Evolutionary conservation across 768 basidiomycete genomes (phyloP).

Genomic region (Kwoniella shandongensis): DNA sequence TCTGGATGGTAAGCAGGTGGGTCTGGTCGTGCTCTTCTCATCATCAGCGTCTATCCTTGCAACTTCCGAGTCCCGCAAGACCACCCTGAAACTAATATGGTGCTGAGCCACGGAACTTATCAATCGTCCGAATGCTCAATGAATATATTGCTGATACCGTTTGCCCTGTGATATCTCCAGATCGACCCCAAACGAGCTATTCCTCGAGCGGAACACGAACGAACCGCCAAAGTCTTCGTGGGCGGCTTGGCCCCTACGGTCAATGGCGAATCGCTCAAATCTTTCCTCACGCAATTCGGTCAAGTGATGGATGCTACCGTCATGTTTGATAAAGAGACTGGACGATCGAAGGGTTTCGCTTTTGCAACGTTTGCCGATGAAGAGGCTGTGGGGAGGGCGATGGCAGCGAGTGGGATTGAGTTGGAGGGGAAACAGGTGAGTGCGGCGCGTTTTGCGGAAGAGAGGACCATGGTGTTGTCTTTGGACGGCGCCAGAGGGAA

Average conservation of each 20-base stretch:
- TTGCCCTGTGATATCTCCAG: conserved; percentile 56
- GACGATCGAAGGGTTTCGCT: conserved; percentile 85
- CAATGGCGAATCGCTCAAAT: conserved; percentile 88
- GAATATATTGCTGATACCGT: background rate
- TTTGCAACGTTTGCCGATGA: conserved; percentile 91
- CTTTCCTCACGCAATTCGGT: conserved; percentile 91
- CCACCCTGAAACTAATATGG: background rate
- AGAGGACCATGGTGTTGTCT: background rate
- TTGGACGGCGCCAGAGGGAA: no score
- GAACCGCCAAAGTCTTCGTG: conserved; percentile 80
- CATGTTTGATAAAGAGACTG: conserved; percentile 72
- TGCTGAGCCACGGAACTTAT: background rate
- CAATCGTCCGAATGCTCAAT: background rate
- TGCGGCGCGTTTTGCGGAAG: conserved; percentile 7
- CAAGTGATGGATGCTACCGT: conserved; percentile 96
- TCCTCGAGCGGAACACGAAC: conserved; percentile 91
- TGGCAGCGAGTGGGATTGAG: conserved; percentile 82
- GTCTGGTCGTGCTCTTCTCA: conserved; percentile 50
- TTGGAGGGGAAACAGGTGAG: conserved; percentile 93
- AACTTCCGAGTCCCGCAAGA: no score
- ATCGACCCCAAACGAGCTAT: conserved; percentile 99
- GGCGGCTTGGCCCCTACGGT: conserved; percentile 89
- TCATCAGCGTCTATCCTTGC: no score
- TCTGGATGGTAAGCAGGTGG: conserved; percentile 94
- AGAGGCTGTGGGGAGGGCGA: conserved; percentile 81